Conservation (phyloP, 495 filamentous ascomycete genomes). For the Lasiosphaeria hispida region DNA sequence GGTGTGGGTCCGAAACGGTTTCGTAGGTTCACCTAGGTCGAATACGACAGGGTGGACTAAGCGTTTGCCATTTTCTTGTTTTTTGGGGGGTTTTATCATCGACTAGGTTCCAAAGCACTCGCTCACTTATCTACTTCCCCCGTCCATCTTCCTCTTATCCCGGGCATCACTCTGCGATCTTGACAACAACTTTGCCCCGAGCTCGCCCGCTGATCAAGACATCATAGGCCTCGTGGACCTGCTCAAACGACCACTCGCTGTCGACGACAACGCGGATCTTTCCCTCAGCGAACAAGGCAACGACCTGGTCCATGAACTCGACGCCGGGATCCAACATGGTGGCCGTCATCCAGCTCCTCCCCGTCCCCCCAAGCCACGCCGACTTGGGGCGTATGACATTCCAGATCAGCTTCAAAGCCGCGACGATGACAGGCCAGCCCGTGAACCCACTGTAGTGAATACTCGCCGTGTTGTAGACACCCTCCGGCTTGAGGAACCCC, state of each 20-base stretch:
- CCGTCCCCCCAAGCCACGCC: slow-evolving; percentile 31
- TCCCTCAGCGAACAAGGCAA: slow-evolving; percentile 27
- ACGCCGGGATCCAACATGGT: slow-evolving; percentile 27
- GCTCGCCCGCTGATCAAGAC: slow-evolving; percentile 27
- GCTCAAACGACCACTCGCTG: slow-evolving; percentile 28
- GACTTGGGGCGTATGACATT: slow-evolving; percentile 33
- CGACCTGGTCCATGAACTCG: slow-evolving; percentile 30
- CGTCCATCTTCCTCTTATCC: too few species aligned
- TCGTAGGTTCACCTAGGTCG: background rate
- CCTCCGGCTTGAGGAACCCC: slow-evolving; percentile 30
- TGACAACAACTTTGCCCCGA: slow-evolving; percentile 33
- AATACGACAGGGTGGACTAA: too few species aligned
- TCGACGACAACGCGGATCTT: slow-evolving; percentile 32
- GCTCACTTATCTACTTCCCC: too few species aligned
- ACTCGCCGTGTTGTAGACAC: slow-evolving; percentile 34
- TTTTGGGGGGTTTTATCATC: too few species aligned
- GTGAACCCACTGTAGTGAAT: slow-evolving; percentile 24
- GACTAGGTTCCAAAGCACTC: too few species aligned
- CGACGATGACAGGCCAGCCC: slow-evolving; percentile 21
- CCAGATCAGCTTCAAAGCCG: slow-evolving; percentile 22
- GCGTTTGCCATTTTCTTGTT: too few species aligned
- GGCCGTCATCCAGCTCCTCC: slow-evolving; percentile 27
- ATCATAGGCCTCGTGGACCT: slow-evolving; percentile 31
- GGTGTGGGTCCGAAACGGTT: slow-evolving; percentile 1
- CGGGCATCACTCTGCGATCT: slow-evolving; percentile 18